Conservation (phyloP, 441 rosid species). For the Pelargonium citronellum region DNA sequence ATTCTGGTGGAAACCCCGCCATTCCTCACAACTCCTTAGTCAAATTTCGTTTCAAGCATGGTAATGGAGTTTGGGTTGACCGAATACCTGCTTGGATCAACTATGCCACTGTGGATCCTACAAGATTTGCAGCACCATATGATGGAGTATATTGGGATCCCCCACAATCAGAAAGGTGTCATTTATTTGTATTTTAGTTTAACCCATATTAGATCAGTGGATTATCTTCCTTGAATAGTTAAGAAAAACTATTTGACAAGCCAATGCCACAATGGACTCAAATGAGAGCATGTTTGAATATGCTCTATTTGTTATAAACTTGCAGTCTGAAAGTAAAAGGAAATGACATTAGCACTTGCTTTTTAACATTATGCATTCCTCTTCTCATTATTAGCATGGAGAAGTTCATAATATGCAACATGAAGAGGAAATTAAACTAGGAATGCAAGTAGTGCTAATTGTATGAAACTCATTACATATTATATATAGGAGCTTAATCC, state of each 20-base stretch:
- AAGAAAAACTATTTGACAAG: not conserved
- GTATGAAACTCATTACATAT: slow-evolving; percentile 4
- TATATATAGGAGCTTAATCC: slow-evolving; percentile 1
- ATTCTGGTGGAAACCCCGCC: slow-evolving; percentile 46
- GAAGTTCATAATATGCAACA: not conserved
- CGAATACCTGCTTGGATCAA: slow-evolving; percentile 79
- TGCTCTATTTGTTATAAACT: slow-evolving; percentile 2
- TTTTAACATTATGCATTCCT: not conserved
- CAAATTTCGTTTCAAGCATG: slow-evolving; percentile 65
- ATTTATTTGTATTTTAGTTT: not conserved
- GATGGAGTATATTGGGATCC: slow-evolving; percentile 87
- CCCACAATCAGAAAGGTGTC: slow-evolving; percentile 59
- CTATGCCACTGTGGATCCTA: slow-evolving; percentile 57
- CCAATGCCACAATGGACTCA: not conserved
- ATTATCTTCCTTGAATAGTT: slow-evolving; percentile 10
- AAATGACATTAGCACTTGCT: slow-evolving; percentile 2
- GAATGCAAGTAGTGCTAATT: slow-evolving; percentile 1
- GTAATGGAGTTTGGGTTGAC: slow-evolving; percentile 57
- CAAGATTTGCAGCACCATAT: slow-evolving; percentile 67
- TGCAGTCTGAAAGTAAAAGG: not conserved
- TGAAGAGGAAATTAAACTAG: not conserved
- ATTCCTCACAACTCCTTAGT: slow-evolving; percentile 76
- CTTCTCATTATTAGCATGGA: not conserved
- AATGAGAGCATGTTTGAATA: not conserved
- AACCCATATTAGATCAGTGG: slow-evolving; percentile 7